A percentile compares a stretch with the other conserved stretches of the same genome.
Conservation (phyloP, 179 eudicot genomes). For the Beta macrorhiza region DNA sequence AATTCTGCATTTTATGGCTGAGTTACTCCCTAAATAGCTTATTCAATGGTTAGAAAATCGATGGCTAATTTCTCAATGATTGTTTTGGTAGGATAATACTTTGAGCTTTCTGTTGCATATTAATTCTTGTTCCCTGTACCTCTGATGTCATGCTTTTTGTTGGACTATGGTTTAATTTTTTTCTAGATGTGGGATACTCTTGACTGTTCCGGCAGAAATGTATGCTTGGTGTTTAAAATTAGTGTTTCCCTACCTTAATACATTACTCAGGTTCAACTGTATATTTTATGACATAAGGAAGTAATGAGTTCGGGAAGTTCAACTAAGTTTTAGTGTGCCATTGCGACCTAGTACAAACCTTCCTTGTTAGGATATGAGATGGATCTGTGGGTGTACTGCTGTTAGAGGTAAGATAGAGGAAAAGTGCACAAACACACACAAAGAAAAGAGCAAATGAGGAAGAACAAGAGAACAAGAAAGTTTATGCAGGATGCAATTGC, state of each 20-base stretch:
- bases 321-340: not conserved
- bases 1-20: not conserved
- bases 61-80: slow-evolving; percentile 10
- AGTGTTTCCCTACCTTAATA: not conserved
- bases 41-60: not conserved
- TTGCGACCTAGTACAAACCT: not conserved
- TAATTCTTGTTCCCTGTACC: not conserved
- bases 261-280: not conserved
- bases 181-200: not conserved
- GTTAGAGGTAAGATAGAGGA: slow-evolving; percentile 6
- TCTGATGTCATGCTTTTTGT: not conserved
- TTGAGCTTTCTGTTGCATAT: slow-evolving; percentile 11
- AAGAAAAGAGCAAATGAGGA: not conserved
- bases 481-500: not conserved
- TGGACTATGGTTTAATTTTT: not conserved
- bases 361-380: not conserved
- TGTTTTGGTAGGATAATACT: not conserved
- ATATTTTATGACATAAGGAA: not conserved
- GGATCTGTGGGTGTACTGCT: not conserved
- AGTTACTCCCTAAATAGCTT: slow-evolving; percentile 2
- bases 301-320: not conserved
- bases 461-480: not conserved
- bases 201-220: not conserved
- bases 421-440: not conserved
- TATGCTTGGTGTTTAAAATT: slow-evolving; percentile 7